phyloP scores from a whole-genome alignment of 2,329 filamentous ascomycete species.

The Triangularia setosa region DNA sequence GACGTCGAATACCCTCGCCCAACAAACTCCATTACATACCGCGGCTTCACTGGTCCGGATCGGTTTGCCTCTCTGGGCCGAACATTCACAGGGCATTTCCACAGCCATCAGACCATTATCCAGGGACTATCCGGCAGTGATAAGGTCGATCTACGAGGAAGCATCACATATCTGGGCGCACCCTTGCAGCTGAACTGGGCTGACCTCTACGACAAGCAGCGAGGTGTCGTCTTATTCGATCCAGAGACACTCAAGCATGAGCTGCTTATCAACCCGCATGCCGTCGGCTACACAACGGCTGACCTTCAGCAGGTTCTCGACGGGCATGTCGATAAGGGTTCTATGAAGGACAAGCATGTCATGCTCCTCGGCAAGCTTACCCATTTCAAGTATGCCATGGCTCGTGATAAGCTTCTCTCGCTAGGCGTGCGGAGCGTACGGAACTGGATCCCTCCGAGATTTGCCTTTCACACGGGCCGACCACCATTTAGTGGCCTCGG shows the following conservation, averaged over 20 bases:
- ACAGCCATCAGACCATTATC: slow-evolving; percentile 31
- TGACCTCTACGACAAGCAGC: slow-evolving; percentile 30
- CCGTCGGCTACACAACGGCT: slow-evolving; percentile 26
- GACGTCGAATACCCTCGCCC: slow-evolving; percentile 2
- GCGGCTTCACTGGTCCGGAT: slow-evolving; percentile 27
- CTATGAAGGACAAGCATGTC: slow-evolving; percentile 29
- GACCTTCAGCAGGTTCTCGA: slow-evolving; percentile 24
- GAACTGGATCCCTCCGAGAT: slow-evolving; percentile 25
- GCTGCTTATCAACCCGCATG: slow-evolving; percentile 29
- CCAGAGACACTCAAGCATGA: slow-evolving; percentile 30
- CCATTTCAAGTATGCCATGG: slow-evolving; percentile 26
- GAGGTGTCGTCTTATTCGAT: slow-evolving; percentile 30
- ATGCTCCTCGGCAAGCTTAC: slow-evolving; percentile 31
- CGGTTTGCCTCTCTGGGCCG: slow-evolving; percentile 29
- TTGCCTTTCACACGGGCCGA: slow-evolving; percentile 5
- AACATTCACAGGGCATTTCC: slow-evolving; percentile 34
- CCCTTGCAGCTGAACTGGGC: slow-evolving; percentile 33
- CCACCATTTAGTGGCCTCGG: slow-evolving; percentile 17
- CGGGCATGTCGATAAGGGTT: slow-evolving; percentile 17
- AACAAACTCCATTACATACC: slow-evolving; percentile 24
- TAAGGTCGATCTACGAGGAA: slow-evolving; percentile 18
- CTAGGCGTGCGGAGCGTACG: slow-evolving; percentile 30
- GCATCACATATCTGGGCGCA: slow-evolving; percentile 31
- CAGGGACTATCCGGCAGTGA: slow-evolving; percentile 17
- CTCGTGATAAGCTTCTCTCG: slow-evolving; percentile 29